These are phyloP conservation scores for Daldinia sp. DNA, from an alignment of 2,329 filamentous ascomycete species.

Conservation along the genomic window DNA sequence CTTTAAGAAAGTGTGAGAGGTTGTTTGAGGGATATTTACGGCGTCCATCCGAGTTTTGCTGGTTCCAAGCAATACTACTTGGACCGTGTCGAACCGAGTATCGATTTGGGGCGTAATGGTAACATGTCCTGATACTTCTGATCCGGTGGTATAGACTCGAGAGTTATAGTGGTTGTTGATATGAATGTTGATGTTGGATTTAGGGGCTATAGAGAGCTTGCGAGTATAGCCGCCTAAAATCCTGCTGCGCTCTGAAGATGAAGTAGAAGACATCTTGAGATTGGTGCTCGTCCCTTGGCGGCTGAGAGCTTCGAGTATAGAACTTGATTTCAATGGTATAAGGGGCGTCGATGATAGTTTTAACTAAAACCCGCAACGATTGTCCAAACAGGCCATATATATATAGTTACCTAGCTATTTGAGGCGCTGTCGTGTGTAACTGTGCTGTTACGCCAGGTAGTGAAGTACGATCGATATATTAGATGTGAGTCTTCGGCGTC, in stretches of 20 bases:
- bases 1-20: slow-evolving; percentile 58
- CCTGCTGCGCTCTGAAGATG: slow-evolving; percentile 29
- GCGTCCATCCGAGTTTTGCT: slow-evolving; percentile 61
- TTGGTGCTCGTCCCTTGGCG: neutral
- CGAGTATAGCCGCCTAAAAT: slow-evolving; percentile 31
- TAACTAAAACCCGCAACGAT: neutral
- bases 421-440: neutral
- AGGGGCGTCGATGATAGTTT: neutral
- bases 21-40: slow-evolving; percentile 57
- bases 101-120: slow-evolving; percentile 56
- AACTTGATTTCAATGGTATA: neutral
- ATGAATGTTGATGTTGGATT: slow-evolving; percentile 56
- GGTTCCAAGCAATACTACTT: slow-evolving; percentile 62
- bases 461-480: neutral
- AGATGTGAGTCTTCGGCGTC: neutral
- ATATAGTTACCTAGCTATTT: too few species aligned
- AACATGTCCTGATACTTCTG: slow-evolving; percentile 59
- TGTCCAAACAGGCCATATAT: slow-evolving; percentile 1
- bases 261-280: slow-evolving; percentile 28
- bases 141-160: slow-evolving; percentile 65
- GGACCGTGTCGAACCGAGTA: slow-evolving; percentile 59
- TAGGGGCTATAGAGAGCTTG: slow-evolving; percentile 37
- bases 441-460: neutral
- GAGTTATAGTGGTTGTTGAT: slow-evolving; percentile 62
- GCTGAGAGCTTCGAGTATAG: neutral